A percentile compares a stretch with the other conserved stretches of the same genome.
Evolutionary conservation across 805 yeast genomes (phyloP).

Genomic region (Cyberlindnera veronae): DNA sequence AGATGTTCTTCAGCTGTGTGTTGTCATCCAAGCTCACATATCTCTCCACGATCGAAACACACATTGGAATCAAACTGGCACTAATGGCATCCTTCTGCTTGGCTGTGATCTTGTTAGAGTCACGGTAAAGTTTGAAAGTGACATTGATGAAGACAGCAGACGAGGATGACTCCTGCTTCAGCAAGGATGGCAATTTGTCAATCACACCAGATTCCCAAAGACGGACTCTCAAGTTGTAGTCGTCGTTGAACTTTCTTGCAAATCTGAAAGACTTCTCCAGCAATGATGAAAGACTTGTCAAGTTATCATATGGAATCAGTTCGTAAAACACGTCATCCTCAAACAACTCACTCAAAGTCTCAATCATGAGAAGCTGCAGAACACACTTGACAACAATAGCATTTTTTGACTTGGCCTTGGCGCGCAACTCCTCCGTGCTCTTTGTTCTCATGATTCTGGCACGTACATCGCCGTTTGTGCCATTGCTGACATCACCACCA

Average conservation of each 20-base stretch:
- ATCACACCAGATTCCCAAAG: constrained; percentile 90
- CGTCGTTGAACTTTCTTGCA: constrained; percentile 83
- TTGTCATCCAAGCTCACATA: constrained; percentile 69
- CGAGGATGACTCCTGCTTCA: constrained; percentile 88
- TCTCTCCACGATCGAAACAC: constrained; percentile 66
- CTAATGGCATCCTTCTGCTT: constrained; percentile 49
- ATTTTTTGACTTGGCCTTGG: constrained; percentile 54
- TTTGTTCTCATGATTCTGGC: constrained; percentile 13
- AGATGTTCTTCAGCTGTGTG: constrained; percentile 73
- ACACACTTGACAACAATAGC: constrained; percentile 90
- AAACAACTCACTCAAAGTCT: constrained; percentile 75
- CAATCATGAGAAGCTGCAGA: constrained; percentile 83
- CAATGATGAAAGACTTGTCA: constrained; percentile 56
- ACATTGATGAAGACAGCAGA: constrained; percentile 83
- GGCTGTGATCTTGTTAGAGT: constrained; percentile 46
- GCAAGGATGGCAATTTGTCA: constrained; percentile 85
- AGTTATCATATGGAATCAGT: constrained; percentile 60
- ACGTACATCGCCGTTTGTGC: constrained; percentile 21
- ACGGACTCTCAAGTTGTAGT: constrained; percentile 81
- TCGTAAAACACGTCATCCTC: constrained; percentile 67
- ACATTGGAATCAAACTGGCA: constrained; percentile 58
- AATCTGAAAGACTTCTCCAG: constrained; percentile 72
- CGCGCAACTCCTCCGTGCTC: constrained; percentile 37
- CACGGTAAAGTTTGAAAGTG: constrained; percentile 75
- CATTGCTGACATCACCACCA: constrained; percentile 25